Conservation (phyloP, 1,284 basidiomycete genomes). For the Cystobasidium slooffiae region DNA sequence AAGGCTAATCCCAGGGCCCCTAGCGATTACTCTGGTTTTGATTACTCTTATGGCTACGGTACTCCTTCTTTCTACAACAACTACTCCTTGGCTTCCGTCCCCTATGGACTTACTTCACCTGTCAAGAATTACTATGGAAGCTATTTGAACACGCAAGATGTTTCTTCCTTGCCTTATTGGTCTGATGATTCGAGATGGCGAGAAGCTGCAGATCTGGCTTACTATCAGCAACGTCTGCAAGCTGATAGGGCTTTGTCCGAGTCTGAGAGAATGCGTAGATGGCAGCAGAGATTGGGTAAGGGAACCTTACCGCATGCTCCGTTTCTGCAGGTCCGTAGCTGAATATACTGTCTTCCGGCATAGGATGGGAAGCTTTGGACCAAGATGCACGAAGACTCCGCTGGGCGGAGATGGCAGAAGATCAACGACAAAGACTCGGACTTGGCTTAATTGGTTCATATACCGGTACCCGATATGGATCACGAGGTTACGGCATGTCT, state of each 20-base stretch:
- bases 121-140: constrained; percentile 18
- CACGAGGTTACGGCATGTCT: constrained; percentile 8
- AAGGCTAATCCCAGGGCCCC: not conserved
- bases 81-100: not conserved
- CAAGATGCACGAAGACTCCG: constrained; percentile 24
- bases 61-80: constrained; percentile 36
- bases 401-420: constrained; percentile 35
- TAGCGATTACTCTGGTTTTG: constrained; percentile 15
- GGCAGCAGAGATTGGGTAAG: constrained; percentile 35
- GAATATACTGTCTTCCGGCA: not conserved
- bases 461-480: constrained; percentile 3
- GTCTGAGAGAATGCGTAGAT: constrained; percentile 37
- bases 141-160: constrained; percentile 5
- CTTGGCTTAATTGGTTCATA: constrained; percentile 36
- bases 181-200: constrained; percentile 31
- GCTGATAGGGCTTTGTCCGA: constrained; percentile 26
- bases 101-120: constrained; percentile 19
- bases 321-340: not conserved
- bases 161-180: constrained; percentile 22
- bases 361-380: constrained; percentile 39
- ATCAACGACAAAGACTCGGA: constrained; percentile 28
- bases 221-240: constrained; percentile 33
- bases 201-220: constrained; percentile 41
- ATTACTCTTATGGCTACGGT: constrained; percentile 37
- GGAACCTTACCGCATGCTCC: not conserved